Evolutionary conservation across 352 stramenopile species (phyloP).

Genomic region (Globisporangium parvum): DNA sequence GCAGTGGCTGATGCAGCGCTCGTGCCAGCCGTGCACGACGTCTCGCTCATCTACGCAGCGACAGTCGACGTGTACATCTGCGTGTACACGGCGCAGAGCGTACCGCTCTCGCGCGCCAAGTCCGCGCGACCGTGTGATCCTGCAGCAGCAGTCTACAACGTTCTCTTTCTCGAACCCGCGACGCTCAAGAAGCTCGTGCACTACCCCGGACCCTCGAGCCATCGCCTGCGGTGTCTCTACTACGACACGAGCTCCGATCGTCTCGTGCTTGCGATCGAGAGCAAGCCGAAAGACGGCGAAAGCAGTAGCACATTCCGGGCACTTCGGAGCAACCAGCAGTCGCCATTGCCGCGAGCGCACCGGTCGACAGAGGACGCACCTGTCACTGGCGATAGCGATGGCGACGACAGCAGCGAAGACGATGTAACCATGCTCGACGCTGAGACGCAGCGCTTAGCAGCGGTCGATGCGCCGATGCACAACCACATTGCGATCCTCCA

Average conservation of each 20-base stretch:
- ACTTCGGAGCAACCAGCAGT: conserved; percentile 1
- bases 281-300: not conserved
- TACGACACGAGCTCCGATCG: conserved; percentile 34
- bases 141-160: conserved; percentile 20
- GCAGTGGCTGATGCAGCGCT: not conserved
- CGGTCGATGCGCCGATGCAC: conserved; percentile 18
- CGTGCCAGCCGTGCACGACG: conserved; percentile 16
- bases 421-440: not conserved
- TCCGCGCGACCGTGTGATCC: not conserved
- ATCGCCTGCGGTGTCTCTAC: conserved; percentile 34
- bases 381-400: too few species aligned
- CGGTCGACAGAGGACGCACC: too few species aligned
- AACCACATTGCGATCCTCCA: conserved; percentile 50
- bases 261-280: conserved; percentile 35
- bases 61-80: conserved; percentile 55
- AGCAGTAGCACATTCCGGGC: not conserved
- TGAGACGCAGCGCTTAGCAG: conserved; percentile 1
- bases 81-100: conserved; percentile 32
- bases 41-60: conserved; percentile 39
- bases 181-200: conserved; percentile 48
- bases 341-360: not conserved
- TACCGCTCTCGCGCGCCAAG: conserved; percentile 3
- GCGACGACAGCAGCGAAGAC: not conserved
- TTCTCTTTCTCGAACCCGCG: conserved; percentile 59
- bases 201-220: conserved; percentile 35